phyloP scores from a whole-genome alignment of 441 rosid species.

The Aquilaria agallochum region DNA sequence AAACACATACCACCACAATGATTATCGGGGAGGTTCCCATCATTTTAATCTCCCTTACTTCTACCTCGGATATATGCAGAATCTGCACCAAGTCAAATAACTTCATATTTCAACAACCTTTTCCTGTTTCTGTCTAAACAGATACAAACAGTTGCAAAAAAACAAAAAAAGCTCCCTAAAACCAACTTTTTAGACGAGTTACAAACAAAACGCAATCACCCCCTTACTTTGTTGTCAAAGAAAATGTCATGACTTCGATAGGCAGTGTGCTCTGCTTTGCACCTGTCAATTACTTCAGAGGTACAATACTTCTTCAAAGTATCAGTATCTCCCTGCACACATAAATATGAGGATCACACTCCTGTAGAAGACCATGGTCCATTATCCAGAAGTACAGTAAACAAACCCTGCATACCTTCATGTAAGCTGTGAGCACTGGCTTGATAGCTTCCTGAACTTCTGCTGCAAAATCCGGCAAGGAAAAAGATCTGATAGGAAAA shows the following conservation, averaged over 20 bases:
- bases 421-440: conserved; percentile 78
- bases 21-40: conserved; percentile 84
- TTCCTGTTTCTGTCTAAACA: neutral
- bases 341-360: neutral
- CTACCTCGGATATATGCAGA: conserved; percentile 83
- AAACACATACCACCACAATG: conserved; percentile 54
- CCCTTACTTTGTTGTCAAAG: conserved; percentile 76
- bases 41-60: conserved; percentile 85
- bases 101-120: neutral
- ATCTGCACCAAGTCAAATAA: conserved; percentile 38
- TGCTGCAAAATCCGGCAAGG: conserved; percentile 77
- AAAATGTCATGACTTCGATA: conserved; percentile 61
- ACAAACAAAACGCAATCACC: neutral
- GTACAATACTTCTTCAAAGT: conserved; percentile 79
- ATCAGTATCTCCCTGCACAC: conserved; percentile 61
- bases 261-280: conserved; percentile 74
- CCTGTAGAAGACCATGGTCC: neutral
- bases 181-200: neutral
- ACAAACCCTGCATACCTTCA: conserved; percentile 42
- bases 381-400: neutral
- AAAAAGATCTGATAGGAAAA: conserved; percentile 48
- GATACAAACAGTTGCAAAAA: neutral
- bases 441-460: conserved; percentile 86
- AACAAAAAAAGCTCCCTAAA: conserved; percentile 1
- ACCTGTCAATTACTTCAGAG: conserved; percentile 68